Evolutionary conservation across 768 basidiomycete genomes (phyloP).

Genomic region (Serendipita indica): DNA sequence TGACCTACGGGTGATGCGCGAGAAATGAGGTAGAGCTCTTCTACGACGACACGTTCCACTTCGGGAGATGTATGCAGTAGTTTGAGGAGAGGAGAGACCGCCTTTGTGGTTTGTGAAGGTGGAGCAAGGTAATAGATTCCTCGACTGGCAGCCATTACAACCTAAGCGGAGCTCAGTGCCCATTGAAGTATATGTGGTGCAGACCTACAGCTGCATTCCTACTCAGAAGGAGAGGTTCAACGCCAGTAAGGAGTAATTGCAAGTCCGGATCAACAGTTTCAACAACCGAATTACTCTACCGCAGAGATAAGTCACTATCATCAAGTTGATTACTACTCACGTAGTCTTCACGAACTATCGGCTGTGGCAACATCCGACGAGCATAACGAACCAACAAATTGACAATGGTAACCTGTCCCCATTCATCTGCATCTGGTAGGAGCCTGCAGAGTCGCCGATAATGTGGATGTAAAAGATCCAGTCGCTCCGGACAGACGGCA

Average conservation of each 20-base stretch:
- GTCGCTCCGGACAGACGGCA: conserved; percentile 67
- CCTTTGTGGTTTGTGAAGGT: conserved; percentile 36
- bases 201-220: conserved; percentile 67
- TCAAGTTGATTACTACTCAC: background rate
- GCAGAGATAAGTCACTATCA: background rate
- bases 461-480: conserved; percentile 79
- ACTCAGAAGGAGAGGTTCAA: conserved; percentile 69
- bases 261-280: conserved; percentile 63
- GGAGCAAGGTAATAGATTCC: conserved; percentile 62
- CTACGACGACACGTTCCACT: conserved; percentile 57
- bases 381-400: conserved; percentile 70
- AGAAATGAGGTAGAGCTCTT: conserved; percentile 54
- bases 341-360: conserved; percentile 21
- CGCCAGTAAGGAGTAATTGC: conserved; percentile 51
- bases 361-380: conserved; percentile 64
- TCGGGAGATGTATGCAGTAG: conserved; percentile 49
- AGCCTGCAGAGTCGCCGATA: conserved; percentile 71
- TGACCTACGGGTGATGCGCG: conserved; percentile 47
- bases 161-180: conserved; percentile 58
- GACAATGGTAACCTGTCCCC: conserved; percentile 80
- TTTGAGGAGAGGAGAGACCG: conserved; percentile 59
- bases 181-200: conserved; percentile 34
- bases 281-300: background rate
- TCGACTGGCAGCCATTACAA: conserved; percentile 60
- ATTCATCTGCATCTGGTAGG: conserved; percentile 88